Evolutionary conservation across 2,329 filamentous ascomycete species (phyloP), one percentile per base, ranked within the genome.

Genomic region (Aspergillus texensis): DNA sequence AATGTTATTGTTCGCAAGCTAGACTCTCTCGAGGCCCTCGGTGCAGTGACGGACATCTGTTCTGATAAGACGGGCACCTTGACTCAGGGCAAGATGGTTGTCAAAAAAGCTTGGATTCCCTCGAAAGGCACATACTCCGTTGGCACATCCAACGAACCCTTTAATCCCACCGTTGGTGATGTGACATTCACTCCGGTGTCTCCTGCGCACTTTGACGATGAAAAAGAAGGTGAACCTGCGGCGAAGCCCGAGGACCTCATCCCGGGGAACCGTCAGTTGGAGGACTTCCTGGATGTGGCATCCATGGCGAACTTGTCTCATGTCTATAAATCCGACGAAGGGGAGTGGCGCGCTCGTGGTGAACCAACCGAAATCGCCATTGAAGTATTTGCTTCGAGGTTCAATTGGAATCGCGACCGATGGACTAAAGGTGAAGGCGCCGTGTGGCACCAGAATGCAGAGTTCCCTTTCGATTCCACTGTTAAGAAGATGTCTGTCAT

Each of bases 401-500:
- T 91, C 72, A 80, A 85, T 61, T 86, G 85, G 81, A 87, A 87
- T 69, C 82, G 85, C 16, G 77, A 81, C 12, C 77, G 79, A 9
- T 82, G 85, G 63, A 82, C 81, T 0, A 76, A 78, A n/a, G 83
- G 81, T 1, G 75, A 83, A 2, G 72, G 73, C 1, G 77, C 82
- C 1, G 70, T 79, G 11, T 88, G 85, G 85, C 80, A 79, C 43
- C 80, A 88, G 67, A 75, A 88, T 12, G 85, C 86, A 1, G 89
- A 91, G 70, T 90, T 88, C 60, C 89, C 88, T 0, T 91, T 91
- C 66, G 89, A 91, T 70, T 91, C 88, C 0, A 85, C 87, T 62
- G 84, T 91, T 63, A 92, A 91, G 80, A 89, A 88, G 68, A 91
- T 91, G 89, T 89, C 88, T 0, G 88, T 90, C 50, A 86, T 91